Percentiles rank a stretch among this genome's conserved stretches.
phyloP scores from a whole-genome alignment of 345 rosid species.

The Eucalyptus urophylla region DNA sequence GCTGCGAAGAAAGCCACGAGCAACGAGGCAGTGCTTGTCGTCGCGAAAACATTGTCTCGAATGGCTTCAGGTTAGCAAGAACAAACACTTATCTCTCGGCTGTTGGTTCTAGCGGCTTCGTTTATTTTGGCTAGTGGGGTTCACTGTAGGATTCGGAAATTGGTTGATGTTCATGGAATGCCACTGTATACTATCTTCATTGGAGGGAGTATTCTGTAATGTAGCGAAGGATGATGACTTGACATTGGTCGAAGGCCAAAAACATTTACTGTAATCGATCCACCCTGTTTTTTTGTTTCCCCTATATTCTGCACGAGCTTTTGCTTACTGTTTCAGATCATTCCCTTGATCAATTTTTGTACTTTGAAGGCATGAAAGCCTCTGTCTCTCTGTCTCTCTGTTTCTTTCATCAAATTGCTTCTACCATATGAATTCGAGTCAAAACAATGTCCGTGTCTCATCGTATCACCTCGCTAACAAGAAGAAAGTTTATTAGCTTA shows the following conservation, averaged over 20 bases:
- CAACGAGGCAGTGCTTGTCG: constrained; percentile 5
- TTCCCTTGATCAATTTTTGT: neutral
- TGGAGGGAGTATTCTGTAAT: neutral
- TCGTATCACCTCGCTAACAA: neutral
- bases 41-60: neutral
- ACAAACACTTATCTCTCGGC: neutral
- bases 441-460: neutral
- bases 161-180: neutral
- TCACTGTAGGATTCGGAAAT: neutral
- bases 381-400: neutral
- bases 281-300: neutral
- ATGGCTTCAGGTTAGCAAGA: neutral
- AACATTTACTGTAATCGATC: neutral
- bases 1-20: constrained; percentile 13
- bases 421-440: neutral
- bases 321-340: neutral
- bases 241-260: neutral
- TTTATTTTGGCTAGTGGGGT: neutral
- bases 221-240: neutral
- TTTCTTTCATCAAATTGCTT: neutral
- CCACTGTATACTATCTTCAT: neutral
- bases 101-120: neutral
- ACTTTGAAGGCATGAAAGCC: neutral
- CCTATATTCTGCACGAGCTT: too few relatives aligned
- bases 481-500: neutral